phyloP scores from a whole-genome alignment of 2,329 filamentous ascomycete genomes.

The Eurotiales sp. region DNA sequence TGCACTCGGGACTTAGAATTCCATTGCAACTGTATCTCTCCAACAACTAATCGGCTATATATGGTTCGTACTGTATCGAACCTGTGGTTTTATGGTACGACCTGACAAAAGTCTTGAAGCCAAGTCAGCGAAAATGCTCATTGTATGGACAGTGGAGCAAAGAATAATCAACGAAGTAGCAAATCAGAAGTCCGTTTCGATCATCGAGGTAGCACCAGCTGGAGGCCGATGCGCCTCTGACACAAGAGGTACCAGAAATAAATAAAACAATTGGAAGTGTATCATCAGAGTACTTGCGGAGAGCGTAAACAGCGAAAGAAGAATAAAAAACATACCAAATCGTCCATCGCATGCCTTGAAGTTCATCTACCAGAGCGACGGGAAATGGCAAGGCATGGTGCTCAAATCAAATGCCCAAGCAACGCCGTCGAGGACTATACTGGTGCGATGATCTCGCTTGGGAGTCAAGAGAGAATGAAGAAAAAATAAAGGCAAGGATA shows the following conservation, averaged over 20 bases:
- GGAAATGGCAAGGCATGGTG: no score
- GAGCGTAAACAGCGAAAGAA: slow-evolving; percentile 5
- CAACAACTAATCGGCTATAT: no score
- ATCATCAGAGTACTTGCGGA: slow-evolving; percentile 60
- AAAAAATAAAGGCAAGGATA: background rate
- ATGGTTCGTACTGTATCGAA: no score
- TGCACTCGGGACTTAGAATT: background rate
- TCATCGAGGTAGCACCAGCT: slow-evolving; percentile 61
- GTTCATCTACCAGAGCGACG: background rate
- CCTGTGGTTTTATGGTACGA: background rate
- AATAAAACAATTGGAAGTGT: slow-evolving; percentile 52
- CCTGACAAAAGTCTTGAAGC: slow-evolving; percentile 16
- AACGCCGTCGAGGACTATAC: background rate
- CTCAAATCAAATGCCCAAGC: no score
- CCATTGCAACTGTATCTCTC: background rate
- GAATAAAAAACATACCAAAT: slow-evolving; percentile 9
- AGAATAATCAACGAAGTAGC: slow-evolving; percentile 18
- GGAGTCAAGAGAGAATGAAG: background rate
- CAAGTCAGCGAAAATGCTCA: slow-evolving; percentile 16
- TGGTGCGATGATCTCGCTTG: background rate
- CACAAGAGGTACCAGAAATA: slow-evolving; percentile 99
- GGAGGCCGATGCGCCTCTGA: slow-evolving; percentile 54
- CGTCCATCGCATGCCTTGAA: background rate
- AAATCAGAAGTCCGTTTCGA: slow-evolving; percentile 81
- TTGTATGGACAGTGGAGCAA: slow-evolving; percentile 19